Conservation (phyloP, 495 filamentous ascomycete species). For the Hyaloscypha hepaticicola region DNA sequence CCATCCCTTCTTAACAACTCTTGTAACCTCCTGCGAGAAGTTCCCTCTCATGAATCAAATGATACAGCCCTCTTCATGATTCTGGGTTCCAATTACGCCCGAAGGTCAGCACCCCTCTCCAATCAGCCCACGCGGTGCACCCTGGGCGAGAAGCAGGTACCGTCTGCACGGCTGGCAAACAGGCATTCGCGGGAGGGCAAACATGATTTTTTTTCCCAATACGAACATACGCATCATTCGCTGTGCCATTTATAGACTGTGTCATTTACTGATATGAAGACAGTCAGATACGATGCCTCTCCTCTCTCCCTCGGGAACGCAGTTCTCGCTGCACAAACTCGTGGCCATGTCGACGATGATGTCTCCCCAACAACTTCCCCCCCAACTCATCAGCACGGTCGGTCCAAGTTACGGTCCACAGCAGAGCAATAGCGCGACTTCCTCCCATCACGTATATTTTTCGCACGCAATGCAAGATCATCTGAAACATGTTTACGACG, state of each 20-base stretch:
- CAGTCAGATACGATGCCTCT: slow-evolving; percentile 26
- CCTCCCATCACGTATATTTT: slow-evolving; percentile 27
- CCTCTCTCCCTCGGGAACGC: slow-evolving; percentile 26
- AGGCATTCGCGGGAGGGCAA: slow-evolving; percentile 6
- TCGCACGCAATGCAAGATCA: slow-evolving; percentile 30
- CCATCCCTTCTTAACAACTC: background rate
- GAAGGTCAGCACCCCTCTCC: slow-evolving; percentile 2
- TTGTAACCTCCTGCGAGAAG: background rate
- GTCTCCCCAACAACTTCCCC: too few species aligned
- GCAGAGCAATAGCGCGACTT: slow-evolving; percentile 1
- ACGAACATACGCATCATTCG: too few species aligned
- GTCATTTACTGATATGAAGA: background rate
- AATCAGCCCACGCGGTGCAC: background rate
- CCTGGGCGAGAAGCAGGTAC: background rate
- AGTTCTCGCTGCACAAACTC: slow-evolving; percentile 28
- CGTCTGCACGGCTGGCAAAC: background rate
- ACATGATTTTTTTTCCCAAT: background rate
- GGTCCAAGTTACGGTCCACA: too few species aligned
- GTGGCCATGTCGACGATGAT: slow-evolving; percentile 33
- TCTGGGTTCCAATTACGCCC: background rate
- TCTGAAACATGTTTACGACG: slow-evolving; percentile 26
- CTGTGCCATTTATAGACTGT: too few species aligned
- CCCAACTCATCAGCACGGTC: background rate
- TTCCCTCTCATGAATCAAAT: background rate
- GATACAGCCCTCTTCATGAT: background rate